phyloP scores from a whole-genome alignment of 1,284 basidiomycete genomes.

The Blastosporella zonata region DNA sequence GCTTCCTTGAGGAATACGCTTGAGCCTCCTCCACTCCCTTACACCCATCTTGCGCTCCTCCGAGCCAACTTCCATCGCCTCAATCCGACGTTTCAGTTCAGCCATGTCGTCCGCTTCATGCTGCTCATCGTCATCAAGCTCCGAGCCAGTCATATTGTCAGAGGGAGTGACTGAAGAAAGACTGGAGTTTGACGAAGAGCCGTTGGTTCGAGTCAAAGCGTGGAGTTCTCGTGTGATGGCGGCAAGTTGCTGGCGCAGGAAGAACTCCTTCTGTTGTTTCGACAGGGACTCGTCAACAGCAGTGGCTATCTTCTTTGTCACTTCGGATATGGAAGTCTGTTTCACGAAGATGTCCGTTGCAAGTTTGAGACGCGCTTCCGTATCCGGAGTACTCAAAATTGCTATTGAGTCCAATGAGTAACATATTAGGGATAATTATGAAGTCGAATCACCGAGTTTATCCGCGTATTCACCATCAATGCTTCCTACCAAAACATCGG shows the following conservation, averaged over 20 bases:
- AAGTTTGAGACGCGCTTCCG: constrained; percentile 57
- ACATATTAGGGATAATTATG: not conserved
- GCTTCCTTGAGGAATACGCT: constrained; percentile 71
- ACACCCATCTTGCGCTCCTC: constrained; percentile 83
- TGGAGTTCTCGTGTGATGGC: constrained; percentile 88
- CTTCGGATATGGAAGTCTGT: constrained; percentile 71
- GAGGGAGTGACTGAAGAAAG: constrained; percentile 16
- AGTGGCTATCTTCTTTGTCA: constrained; percentile 71
- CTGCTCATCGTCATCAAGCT: constrained; percentile 71
- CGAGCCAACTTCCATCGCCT: constrained; percentile 71
- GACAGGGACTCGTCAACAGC: constrained; percentile 77
- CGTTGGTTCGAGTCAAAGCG: constrained; percentile 43
- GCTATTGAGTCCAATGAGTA: constrained; percentile 33
- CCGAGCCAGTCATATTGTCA: constrained; percentile 33
- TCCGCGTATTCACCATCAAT: constrained; percentile 65
- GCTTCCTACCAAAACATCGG: constrained; percentile 66
- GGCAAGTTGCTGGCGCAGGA: constrained; percentile 82
- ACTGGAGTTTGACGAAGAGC: constrained; percentile 13
- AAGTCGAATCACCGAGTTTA: constrained; percentile 55
- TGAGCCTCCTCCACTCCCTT: constrained; percentile 75
- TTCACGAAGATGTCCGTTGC: constrained; percentile 70
- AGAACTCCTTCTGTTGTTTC: constrained; percentile 81
- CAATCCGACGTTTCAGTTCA: constrained; percentile 77
- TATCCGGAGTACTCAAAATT: constrained; percentile 53
- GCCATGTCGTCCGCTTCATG: constrained; percentile 78